Evolutionary conservation across 305 asterid species (phyloP).

Genomic region (Fraxinus angustifolia): DNA sequence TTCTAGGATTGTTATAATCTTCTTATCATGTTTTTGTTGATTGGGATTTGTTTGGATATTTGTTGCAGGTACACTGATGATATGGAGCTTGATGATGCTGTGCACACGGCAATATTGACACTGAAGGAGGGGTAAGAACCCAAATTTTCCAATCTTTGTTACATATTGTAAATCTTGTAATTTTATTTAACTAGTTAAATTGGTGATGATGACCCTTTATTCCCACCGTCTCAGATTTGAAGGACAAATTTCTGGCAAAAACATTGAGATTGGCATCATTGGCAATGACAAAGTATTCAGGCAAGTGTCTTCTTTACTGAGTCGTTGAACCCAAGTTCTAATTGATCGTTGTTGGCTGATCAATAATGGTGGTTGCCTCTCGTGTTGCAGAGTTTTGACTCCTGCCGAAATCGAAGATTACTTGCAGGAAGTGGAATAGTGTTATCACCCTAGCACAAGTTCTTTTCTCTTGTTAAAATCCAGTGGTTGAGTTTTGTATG

Average conservation of each 20-base stretch:
- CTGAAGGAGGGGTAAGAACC: conserved; percentile 86
- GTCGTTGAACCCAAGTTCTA: neutral
- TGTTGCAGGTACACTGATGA: conserved; percentile 82
- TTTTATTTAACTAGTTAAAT: neutral
- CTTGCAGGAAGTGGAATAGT: conserved; percentile 55
- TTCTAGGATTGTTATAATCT: neutral
- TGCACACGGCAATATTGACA: conserved; percentile 94
- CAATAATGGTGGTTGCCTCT: conserved; percentile 3
- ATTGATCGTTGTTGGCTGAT: neutral
- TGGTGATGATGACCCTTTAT: neutral
- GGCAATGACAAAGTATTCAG: conserved; percentile 70
- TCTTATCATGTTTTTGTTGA: neutral
- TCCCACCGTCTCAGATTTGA: conserved; percentile 56
- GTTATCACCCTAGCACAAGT: neutral
- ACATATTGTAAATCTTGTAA: neutral
- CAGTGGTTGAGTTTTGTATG: neutral
- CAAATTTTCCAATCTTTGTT: conserved; percentile 1
- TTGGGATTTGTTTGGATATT: neutral
- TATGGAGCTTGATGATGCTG: conserved; percentile 98
- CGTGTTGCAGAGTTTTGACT: conserved; percentile 45
- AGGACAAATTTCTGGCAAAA: conserved; percentile 88
- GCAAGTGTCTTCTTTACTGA: conserved; percentile 28
- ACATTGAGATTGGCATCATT: conserved; percentile 91
- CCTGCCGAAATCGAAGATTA: conserved; percentile 58
- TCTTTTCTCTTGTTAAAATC: neutral